These are phyloP conservation scores for Pythium phragmiticola DNA, from an alignment of 352 stramenopile genomes.

Conservation along the genomic window DNA sequence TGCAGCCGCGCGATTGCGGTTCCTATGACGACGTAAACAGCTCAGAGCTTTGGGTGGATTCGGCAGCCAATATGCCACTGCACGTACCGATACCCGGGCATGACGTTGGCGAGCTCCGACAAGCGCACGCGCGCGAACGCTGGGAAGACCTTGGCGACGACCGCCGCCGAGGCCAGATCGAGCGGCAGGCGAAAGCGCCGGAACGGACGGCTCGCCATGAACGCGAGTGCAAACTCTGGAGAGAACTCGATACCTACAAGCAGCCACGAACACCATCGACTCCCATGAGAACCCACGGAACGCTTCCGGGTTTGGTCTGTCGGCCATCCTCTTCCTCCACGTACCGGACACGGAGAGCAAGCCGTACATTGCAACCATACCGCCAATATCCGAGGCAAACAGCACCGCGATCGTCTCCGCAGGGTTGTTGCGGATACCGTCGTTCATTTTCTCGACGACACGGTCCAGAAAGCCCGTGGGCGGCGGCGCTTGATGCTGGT, in stretches of 20 bases:
- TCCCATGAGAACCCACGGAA: background rate
- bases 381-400: conserved; percentile 78
- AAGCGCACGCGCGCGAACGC: conserved; percentile 69
- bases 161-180: conserved; percentile 64
- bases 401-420: conserved; percentile 75
- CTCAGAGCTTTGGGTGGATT: background rate
- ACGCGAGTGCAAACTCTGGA: conserved; percentile 84
- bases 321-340: background rate
- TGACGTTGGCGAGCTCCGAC: conserved; percentile 54
- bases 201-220: conserved; percentile 80
- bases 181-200: conserved; percentile 76
- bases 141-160: conserved; percentile 69
- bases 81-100: conserved; percentile 46
- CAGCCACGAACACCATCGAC: background rate
- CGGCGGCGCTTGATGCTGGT: background rate
- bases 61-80: background rate
- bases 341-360: conserved; percentile 60
- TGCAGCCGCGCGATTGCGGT: conserved; percentile 8
- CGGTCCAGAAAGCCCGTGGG: conserved; percentile 48
- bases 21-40: background rate
- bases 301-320: background rate
- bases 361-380: conserved; percentile 78
- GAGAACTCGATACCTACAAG: conserved; percentile 43
- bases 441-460: conserved; percentile 74
- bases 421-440: conserved; percentile 70